phyloP scores from a whole-genome alignment of 257 asterid species.

The Thymus quinquecostatus region DNA sequence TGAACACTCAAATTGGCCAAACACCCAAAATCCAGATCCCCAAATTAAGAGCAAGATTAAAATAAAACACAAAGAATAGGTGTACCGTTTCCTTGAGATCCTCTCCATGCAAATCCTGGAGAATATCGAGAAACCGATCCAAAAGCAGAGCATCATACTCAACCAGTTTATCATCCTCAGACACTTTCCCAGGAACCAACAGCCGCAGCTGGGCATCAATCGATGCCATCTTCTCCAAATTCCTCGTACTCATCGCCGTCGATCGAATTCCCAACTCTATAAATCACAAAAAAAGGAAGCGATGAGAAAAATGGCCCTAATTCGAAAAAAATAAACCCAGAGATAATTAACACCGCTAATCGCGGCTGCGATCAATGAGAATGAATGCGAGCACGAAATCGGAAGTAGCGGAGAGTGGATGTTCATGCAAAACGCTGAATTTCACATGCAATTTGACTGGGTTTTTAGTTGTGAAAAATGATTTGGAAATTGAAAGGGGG shows the following conservation, averaged over 20 bases:
- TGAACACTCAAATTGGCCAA: conserved; percentile 1
- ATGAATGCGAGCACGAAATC: background rate
- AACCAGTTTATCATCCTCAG: conserved; percentile 65
- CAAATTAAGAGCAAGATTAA: conserved; percentile 2
- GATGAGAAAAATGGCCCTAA: background rate
- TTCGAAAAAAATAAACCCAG: background rate
- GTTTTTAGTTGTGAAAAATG: background rate
- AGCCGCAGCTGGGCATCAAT: conserved; percentile 68
- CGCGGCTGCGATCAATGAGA: conserved; percentile 24
- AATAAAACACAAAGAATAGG: background rate
- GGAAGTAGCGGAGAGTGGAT: background rate
- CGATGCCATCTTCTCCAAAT: conserved; percentile 49
- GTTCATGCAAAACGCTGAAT: conserved; percentile 11
- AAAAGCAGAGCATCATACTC: conserved; percentile 69
- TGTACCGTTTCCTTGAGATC: conserved; percentile 62
- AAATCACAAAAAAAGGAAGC: background rate
- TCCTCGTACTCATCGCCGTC: conserved; percentile 34
- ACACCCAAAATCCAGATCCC: background rate
- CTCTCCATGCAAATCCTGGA: conserved; percentile 71
- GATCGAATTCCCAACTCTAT: conserved; percentile 19
- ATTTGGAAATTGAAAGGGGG: conserved; percentile 23
- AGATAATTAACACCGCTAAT: background rate
- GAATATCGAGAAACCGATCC: conserved; percentile 72
- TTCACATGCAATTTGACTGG: conserved; percentile 3
- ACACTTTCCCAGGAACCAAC: conserved; percentile 60